These are phyloP conservation scores for Quercus agrifolia DNA, from an alignment of 306 rosid genomes.

Conservation along the genomic window DNA sequence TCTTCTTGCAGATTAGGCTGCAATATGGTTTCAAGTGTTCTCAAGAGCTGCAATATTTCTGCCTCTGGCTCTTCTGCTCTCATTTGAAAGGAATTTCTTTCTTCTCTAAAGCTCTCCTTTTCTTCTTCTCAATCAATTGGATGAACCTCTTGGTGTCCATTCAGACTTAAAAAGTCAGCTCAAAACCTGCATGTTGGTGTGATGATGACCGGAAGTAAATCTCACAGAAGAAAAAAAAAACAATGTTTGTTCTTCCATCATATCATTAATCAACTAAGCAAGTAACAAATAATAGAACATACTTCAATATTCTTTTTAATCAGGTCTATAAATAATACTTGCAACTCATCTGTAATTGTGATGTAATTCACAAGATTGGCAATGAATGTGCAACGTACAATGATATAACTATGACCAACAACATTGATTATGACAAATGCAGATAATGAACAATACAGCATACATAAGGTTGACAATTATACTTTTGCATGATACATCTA, in stretches of 20 bases:
- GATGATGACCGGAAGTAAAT: conserved; percentile 92
- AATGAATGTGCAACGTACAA: too few relatives aligned
- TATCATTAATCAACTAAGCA: neutral
- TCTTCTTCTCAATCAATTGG: conserved; percentile 87
- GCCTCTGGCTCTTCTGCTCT: conserved; percentile 88
- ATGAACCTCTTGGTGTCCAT: conserved; percentile 85
- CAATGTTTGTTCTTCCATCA: conserved; percentile 69
- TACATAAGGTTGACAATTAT: neutral
- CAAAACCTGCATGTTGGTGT: conserved; percentile 75
- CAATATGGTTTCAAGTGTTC: too few relatives aligned
- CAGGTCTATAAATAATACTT: neutral
- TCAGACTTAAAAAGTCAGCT: conserved; percentile 48
- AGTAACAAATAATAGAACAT: neutral
- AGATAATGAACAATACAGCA: neutral
- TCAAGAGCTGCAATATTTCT: too few relatives aligned
- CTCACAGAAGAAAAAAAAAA: conserved; percentile 98
- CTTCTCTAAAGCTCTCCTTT: conserved; percentile 82
- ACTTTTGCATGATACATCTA: too few relatives aligned
- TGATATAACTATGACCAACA: too few relatives aligned
- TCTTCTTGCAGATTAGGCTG: too few relatives aligned
- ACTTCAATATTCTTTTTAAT: neutral
- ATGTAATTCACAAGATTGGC: neutral
- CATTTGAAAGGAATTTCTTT: conserved; percentile 93
- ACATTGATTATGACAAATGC: too few relatives aligned
- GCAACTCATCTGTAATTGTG: neutral